Percentiles rank a stretch among this genome's conserved stretches.
Conservation (phyloP, 176 grass and related monocot species). For the Dendrocalamus sinicus region DNA sequence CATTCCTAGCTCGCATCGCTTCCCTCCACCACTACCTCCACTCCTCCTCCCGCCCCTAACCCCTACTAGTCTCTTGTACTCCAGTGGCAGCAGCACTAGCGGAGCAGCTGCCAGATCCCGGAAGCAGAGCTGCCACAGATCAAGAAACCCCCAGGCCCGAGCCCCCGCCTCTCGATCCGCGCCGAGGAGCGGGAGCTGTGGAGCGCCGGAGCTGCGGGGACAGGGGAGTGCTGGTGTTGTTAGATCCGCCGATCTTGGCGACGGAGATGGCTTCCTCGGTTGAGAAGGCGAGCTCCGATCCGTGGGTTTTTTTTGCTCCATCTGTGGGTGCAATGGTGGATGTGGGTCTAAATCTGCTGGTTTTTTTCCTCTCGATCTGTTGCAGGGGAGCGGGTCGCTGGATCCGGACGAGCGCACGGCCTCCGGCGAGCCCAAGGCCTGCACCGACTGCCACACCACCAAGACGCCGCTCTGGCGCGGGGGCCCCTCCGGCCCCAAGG, state of each 20-base stretch:
- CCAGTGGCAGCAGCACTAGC: background rate
- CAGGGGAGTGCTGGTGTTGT: background rate
- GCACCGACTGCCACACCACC: conserved; percentile 81
- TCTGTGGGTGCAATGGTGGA: background rate
- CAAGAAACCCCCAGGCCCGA: background rate
- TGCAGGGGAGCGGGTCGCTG: conserved; percentile 47
- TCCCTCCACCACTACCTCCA: conserved; percentile 25
- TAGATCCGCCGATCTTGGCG: conserved; percentile 53
- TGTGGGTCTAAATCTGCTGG: background rate
- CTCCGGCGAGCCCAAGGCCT: conserved; percentile 66
- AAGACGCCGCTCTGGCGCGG: conserved; percentile 88
- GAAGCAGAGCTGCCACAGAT: conserved; percentile 33
- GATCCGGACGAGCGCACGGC: conserved; percentile 55
- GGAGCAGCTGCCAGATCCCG: background rate
- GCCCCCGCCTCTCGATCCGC: conserved; percentile 42
- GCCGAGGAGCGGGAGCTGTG: background rate
- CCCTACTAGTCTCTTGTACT: conserved; percentile 10
- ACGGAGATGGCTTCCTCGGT: conserved; percentile 48
- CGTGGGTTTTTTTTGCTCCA: background rate
- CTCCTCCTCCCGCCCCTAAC: conserved; percentile 48
- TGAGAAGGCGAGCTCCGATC: conserved; percentile 59
- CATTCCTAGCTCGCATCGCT: conserved; percentile 15
- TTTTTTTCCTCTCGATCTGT: background rate
- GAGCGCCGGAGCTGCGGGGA: background rate
- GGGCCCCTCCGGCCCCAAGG: conserved; percentile 78